Percentiles rank a stretch among this genome's conserved stretches.
Conservation (phyloP, 2,329 filamentous ascomycete species). For the Periconia sp. region DNA sequence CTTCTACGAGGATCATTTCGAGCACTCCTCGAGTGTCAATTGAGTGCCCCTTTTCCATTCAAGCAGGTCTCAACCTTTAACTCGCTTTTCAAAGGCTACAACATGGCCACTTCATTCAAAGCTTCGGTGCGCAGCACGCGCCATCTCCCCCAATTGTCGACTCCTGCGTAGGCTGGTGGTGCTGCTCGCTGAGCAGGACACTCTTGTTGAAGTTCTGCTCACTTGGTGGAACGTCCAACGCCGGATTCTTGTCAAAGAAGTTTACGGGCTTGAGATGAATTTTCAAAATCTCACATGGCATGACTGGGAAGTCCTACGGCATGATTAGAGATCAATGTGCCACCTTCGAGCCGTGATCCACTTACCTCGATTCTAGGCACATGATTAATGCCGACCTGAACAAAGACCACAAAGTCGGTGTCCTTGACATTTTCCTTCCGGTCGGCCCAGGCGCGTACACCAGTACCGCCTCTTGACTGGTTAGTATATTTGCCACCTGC, state of each 20-base stretch:
- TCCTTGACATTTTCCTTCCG: slow-evolving; percentile 62
- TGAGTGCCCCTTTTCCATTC: too few relatives aligned
- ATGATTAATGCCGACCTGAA: slow-evolving; percentile 66
- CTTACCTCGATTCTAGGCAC: slow-evolving; percentile 57
- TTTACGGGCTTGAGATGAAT: slow-evolving; percentile 65
- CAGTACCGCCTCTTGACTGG: slow-evolving; percentile 60
- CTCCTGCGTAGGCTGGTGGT: slow-evolving; percentile 44
- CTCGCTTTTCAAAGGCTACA: too few relatives aligned
- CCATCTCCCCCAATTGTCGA: slow-evolving; percentile 43
- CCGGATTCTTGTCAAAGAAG: slow-evolving; percentile 65
- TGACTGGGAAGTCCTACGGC: slow-evolving; percentile 60
- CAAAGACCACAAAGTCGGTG: slow-evolving; percentile 62
- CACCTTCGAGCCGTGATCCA: background rate
- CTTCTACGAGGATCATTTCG: too few relatives aligned
- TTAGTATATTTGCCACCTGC: slow-evolving; percentile 67
- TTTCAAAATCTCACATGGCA: slow-evolving; percentile 64
- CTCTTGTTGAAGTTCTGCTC: slow-evolving; percentile 56
- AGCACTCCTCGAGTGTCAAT: too few relatives aligned
- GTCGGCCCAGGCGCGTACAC: slow-evolving; percentile 57
- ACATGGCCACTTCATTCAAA: background rate
- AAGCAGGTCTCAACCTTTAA: too few relatives aligned
- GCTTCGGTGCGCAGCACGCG: slow-evolving; percentile 47
- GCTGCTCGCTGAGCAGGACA: slow-evolving; percentile 42
- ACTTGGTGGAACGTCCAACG: slow-evolving; percentile 63
- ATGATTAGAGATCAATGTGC: slow-evolving; percentile 6